Evolutionary conservation across 345 rosid genomes (phyloP).

Genomic region (Lagerstroemia speciosa): DNA sequence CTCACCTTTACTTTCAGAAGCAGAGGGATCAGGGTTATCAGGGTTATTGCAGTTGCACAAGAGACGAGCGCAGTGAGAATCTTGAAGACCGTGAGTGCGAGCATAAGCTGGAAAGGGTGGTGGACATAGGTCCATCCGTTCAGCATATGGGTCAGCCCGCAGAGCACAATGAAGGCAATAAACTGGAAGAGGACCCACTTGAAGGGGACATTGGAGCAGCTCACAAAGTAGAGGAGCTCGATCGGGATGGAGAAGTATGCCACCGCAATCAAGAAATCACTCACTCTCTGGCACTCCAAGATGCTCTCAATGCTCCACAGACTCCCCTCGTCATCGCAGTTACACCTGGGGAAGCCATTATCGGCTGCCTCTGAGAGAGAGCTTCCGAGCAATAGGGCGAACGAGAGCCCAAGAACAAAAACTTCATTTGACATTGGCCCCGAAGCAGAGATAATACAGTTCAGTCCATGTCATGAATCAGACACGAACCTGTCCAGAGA

Average conservation of each 20-base stretch:
- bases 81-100: constrained; percentile 87
- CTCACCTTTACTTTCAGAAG: constrained; percentile 91
- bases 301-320: constrained; percentile 77
- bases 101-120: constrained; percentile 73
- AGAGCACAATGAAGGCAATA: constrained; percentile 93
- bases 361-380: constrained; percentile 24
- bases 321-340: constrained; percentile 84
- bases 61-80: constrained; percentile 90
- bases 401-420: constrained; percentile 33
- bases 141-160: constrained; percentile 95
- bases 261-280: constrained; percentile 91
- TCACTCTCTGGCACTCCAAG: constrained; percentile 64
- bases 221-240: constrained; percentile 87
- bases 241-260: constrained; percentile 94
- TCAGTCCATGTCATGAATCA: background rate
- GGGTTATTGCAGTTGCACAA: constrained; percentile 90
- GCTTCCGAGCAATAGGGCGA: constrained; percentile 27
- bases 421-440: constrained; percentile 30
- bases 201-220: constrained; percentile 91
- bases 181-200: constrained; percentile 94
- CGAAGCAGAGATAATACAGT: background rate
- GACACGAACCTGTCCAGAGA: background rate
- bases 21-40: constrained; percentile 78
- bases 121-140: constrained; percentile 92
- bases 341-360: constrained; percentile 50